phyloP scores from a whole-genome alignment of 2,329 filamentous ascomycete species.

The Epichloe gansuensis region DNA sequence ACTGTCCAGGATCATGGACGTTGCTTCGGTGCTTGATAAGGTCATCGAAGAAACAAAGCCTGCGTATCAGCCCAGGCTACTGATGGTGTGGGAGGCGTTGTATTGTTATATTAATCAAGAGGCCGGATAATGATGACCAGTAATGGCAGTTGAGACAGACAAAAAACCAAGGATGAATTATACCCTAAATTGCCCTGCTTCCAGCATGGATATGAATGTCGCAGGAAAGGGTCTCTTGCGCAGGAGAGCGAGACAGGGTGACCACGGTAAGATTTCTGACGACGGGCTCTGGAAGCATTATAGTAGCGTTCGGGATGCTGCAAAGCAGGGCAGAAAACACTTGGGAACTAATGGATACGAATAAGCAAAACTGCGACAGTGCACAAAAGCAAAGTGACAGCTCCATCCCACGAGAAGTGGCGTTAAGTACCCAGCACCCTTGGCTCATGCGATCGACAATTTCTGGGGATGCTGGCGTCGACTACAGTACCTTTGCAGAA shows the following conservation, averaged over 20 bases:
- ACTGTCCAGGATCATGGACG: constrained; percentile 3
- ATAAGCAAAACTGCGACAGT: constrained; percentile 6
- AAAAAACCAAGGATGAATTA: not conserved
- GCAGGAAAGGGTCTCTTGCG: not conserved
- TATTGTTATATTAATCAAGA: constrained; percentile 4
- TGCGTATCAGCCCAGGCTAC: constrained; percentile 4
- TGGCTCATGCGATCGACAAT: not conserved
- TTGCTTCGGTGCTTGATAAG: constrained; percentile 1
- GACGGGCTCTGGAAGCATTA: constrained; percentile 5
- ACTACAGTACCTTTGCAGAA: not conserved
- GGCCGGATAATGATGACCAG: not conserved
- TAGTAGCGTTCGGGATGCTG: constrained; percentile 4
- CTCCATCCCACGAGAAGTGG: not conserved
- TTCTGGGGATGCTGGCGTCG: not conserved
- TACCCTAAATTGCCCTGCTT: not conserved
- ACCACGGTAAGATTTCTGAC: constrained; percentile 1
- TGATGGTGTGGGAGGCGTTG: constrained; percentile 1
- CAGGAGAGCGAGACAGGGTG: constrained; percentile 5
- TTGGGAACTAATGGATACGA: not conserved
- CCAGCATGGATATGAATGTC: constrained; percentile 1
- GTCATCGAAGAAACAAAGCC: constrained; percentile 5
- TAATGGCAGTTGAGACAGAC: not conserved
- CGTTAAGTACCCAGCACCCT: not conserved
- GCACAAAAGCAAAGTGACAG: constrained; percentile 7
- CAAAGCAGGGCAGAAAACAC: constrained; percentile 4